Evolutionary conservation across 768 basidiomycete species (phyloP), one percentile per base, ranked within the genome.

Genomic region (Mrakia gelida): DNA sequence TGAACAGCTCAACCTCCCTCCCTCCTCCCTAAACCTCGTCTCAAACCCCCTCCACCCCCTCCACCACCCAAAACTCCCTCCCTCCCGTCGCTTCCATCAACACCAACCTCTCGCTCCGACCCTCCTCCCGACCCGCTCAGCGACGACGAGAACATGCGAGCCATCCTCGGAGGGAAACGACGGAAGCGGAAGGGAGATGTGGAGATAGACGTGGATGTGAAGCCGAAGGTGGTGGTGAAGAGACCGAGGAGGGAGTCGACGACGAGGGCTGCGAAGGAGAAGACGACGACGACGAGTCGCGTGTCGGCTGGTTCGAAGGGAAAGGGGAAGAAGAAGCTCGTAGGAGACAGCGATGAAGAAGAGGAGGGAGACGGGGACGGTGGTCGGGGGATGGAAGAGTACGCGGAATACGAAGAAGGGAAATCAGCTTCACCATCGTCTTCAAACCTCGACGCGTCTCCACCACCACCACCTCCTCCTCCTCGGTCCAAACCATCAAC

Each of bases 31-130:
- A 34, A 41, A 38, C 38, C 34, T 23, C 67, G 67, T 5, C 67
- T 70, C 18, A 70, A 41, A 3, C 67, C 38, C 1, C 38, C 67
- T 26, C 18, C 67, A 0, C 67, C 67, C 8, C 67, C 67, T 1
- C 67, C 67, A 7, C 67, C 34, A 18, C 34, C 34, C 21, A 45
- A 70, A 38, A 70, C 67, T 23, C 67, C 67, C 38, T 70, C 67
- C 38, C 67, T 70, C 26, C 67, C 67, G 16, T 70, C 67, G 1
- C 67, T 70, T 18, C 67, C 67, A 0, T 70, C 67, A 15, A 70
- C 67, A 7, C 67, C 67, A 7, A 70, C 38, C 26, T 70, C 41
- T 0, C 45, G 45, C 11, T 21, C 32, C 67, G 32, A 41, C 38
- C 23, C 63, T 34, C 63, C 10, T 1, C 63, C 26, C 1, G 67